These are phyloP conservation scores for Coemansia sp. DNA, from an alignment of 192 early-diverging fungal species.

Conservation along the genomic window DNA sequence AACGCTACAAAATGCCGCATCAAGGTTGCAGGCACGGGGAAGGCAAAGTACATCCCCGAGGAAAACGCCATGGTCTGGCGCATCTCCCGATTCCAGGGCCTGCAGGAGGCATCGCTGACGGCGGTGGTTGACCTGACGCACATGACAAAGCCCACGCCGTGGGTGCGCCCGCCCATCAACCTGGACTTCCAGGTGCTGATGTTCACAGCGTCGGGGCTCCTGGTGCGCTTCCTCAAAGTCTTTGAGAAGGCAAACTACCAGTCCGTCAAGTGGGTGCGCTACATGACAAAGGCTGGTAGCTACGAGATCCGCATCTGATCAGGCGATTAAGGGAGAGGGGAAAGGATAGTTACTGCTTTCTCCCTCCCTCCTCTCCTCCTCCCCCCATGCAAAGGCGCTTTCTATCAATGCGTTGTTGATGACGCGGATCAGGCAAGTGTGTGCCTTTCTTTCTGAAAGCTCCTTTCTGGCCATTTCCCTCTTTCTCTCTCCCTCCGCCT, in stretches of 20 bases:
- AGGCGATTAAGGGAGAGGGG: too few relatives aligned
- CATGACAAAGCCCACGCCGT: constrained; percentile 82
- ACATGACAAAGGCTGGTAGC: constrained; percentile 88
- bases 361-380: too few relatives aligned
- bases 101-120: constrained; percentile 78
- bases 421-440: too few relatives aligned
- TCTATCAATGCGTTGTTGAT: too few relatives aligned
- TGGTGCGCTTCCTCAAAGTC: constrained; percentile 97
- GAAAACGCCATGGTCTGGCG: constrained; percentile 97
- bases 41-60: constrained; percentile 92
- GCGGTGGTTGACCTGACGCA: constrained; percentile 81
- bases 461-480: too few relatives aligned
- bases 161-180: constrained; percentile 94
- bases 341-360: too few relatives aligned
- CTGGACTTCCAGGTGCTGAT: constrained; percentile 88
- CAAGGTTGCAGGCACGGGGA: constrained; percentile 71
- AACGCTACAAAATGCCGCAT: constrained; percentile 84
- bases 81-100: constrained; percentile 89
- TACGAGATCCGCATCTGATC: constrained; percentile 47
- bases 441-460: too few relatives aligned
- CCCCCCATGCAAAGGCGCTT: too few relatives aligned
- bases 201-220: constrained; percentile 95
- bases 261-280: constrained; percentile 98
- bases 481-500: too few relatives aligned
- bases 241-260: constrained; percentile 97